Base-by-base conservation (phyloP, 805 yeast species). In the Spathaspora passalidarum region DNA sequence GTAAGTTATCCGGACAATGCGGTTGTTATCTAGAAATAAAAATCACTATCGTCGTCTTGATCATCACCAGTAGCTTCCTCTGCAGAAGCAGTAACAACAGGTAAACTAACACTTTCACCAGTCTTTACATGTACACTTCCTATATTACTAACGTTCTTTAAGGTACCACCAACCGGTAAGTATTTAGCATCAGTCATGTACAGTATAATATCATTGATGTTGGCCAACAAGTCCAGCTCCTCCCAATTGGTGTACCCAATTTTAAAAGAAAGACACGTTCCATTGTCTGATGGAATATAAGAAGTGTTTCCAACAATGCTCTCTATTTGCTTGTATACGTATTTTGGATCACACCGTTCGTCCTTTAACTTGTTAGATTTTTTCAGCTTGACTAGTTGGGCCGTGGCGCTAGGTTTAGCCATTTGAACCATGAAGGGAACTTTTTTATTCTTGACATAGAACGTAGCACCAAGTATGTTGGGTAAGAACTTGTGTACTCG, bases 351-450 rank as follows among this genome's bases (percentile, higher is more conserved):
- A 49, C 88, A 79, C 45, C 79, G 68, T 48, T 81, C 84, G 47
- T 74, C 80, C 55, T 77, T 76, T 34, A 75, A 57, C 47, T 79
- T 77, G n/a, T 40, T 43, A 6, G 40, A 40, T 16, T 44, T 40
- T 5, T 40, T 21, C 19, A 17, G 14, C 19, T 44, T 37, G 8
- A 46, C 35, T 37, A 29, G 32, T 9, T 23, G 8, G 13, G 14
- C 29, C 35, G 72, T 68, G 8, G 69, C 60, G 42, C 61, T 66
- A 22, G 75, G 73, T 55, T 47, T 61, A 13, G 66, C 80, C 82
- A 86, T 76, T 56, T 82, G 84, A 3, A 87, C 60, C 73, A 84
- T 78, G 51, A 74, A 77, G 2, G 96, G 96, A 14, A 83, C 68
- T 54, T 81, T 84, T 53, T 80, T 83, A 50, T 80, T 80, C 47